Conservation (phyloP, 345 rosid genomes). For the Excoecaria agallocha region DNA sequence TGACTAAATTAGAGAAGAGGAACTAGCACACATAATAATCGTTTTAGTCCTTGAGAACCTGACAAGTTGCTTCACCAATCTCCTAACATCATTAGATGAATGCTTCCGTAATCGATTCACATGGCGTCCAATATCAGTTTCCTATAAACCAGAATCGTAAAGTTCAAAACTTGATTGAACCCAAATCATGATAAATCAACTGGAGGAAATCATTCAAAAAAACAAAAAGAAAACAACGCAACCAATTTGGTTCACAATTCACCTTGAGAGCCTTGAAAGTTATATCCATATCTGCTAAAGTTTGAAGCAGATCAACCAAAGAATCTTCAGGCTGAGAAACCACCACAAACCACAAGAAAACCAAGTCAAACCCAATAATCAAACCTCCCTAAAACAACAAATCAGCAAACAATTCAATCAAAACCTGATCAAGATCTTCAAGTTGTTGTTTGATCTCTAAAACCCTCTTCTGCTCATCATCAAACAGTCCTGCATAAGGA, state of each 20-base stretch:
- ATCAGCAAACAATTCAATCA: neutral
- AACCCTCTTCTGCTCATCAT: constrained; percentile 84
- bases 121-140: constrained; percentile 72
- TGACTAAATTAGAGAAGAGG: neutral
- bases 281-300: constrained; percentile 90
- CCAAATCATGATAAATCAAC: neutral
- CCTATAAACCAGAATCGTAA: constrained; percentile 33
- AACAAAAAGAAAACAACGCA: neutral
- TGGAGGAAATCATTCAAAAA: neutral
- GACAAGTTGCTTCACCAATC: constrained; percentile 85
- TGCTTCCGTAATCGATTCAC: constrained; percentile 76
- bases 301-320: constrained; percentile 86
- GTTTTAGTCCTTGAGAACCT: constrained; percentile 33
- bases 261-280: constrained; percentile 94
- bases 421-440: constrained; percentile 91
- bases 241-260: neutral
- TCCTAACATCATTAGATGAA: constrained; percentile 64
- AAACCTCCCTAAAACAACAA: constrained; percentile 5
- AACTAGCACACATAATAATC: neutral
- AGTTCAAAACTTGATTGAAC: neutral
- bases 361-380: constrained; percentile 16
- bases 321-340: constrained; percentile 73
- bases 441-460: constrained; percentile 78
- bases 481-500: constrained; percentile 86
- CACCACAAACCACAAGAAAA: constrained; percentile 4